A percentile compares a stretch with the other conserved stretches of the same genome.
phyloP scores from a whole-genome alignment of 306 rosid genomes.

The Senna tora region DNA sequence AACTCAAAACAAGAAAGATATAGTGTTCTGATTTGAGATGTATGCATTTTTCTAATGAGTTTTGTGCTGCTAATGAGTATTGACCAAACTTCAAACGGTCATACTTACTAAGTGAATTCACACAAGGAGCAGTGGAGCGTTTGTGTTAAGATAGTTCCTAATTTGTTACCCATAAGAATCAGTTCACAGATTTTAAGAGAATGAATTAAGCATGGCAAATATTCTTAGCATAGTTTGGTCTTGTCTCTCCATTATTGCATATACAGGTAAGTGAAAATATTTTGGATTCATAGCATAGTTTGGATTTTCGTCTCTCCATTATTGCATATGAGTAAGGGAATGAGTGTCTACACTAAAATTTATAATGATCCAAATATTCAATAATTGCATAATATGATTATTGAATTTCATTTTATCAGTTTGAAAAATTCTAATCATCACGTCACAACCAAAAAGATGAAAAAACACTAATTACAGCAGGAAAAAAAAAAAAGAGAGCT shows the following conservation, averaged over 20 bases:
- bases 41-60: constrained; percentile 15
- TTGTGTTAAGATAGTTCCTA: background rate
- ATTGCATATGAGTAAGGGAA: background rate
- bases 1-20: constrained; percentile 18
- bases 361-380: background rate
- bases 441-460: background rate
- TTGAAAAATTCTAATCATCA: background rate
- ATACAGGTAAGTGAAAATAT: too few species aligned
- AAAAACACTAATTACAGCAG: background rate
- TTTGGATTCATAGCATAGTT: too few species aligned
- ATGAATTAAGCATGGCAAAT: background rate
- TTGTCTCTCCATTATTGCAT: background rate
- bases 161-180: background rate
- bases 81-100: background rate
- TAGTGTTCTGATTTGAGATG: constrained; percentile 16
- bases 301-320: too few species aligned
- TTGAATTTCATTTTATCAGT: background rate
- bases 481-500: too few species aligned
- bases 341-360: background rate
- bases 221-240: too few species aligned
- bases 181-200: background rate
- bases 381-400: background rate
- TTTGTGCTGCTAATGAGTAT: background rate
- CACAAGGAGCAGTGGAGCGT: background rate
- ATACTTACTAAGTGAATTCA: background rate